Base-by-base conservation (phyloP, 352 stramenopile genomes). In the Pythium oligandrum region DNA sequence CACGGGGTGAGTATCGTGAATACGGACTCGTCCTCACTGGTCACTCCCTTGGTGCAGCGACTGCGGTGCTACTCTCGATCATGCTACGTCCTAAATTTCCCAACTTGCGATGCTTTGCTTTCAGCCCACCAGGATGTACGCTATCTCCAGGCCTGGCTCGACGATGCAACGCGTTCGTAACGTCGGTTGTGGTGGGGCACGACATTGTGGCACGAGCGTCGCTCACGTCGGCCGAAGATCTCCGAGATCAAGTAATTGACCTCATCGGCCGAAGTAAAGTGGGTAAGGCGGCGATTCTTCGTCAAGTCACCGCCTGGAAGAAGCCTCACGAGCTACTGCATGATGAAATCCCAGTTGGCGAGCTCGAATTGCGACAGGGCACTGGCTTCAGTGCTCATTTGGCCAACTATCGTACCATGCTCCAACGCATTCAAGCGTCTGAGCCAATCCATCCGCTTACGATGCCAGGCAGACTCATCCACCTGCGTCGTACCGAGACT, bases 251-350 rank as follows among this genome's bases (percentile, higher is more conserved):
- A 48, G 84, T 95, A 6, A 75, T 95, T 8, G 81, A 92, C 42
- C 61, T 95, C 26, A 95, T 95, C 45, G 69, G 83, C 3, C 76
- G 84, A 8, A 95, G 84, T 55, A 95, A 95, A 52, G 84, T 95
- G 31, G 81, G 74, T 58, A 95, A 95, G 42, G 72, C 82, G 35
- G 75, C 71, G 31, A 95, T 95, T 32, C 57, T 95, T 55, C 75
- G 81, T 0, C 84, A 95, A 51, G 82, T 90, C 3, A 66, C 90
- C 5, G 71, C 80, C 6, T 95, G 84, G 84, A 81, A 78, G 34
- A 75, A 78, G 30, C 84, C 84, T 1, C 73, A 91, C 32, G 84
- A 95, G 44, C 61, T 95, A 17, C 58, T 95, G 4, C 67, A 85
- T 40, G 63, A 73, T n/a, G 69, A 82, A 6, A 48, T 64, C 0